These are phyloP conservation scores for Thalia dealbata DNA, from an alignment of 176 grass and related monocot genomes.

Conservation along the genomic window DNA sequence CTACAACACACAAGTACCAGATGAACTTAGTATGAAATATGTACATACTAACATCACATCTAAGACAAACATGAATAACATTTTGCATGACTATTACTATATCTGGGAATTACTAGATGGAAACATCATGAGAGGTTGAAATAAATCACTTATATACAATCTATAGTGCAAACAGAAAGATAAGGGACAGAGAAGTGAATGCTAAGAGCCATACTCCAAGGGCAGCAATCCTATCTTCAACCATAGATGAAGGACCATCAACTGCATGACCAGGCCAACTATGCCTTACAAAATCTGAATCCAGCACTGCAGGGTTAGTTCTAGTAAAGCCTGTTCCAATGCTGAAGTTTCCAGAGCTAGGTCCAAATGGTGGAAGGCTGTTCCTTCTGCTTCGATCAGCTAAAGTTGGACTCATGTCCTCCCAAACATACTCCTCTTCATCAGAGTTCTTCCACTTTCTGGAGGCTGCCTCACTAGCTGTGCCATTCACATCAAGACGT, in stretches of 20 bases:
- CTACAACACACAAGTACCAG: too few species aligned
- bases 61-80: neutral
- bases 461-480: slow-evolving; percentile 28
- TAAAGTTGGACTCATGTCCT: slow-evolving; percentile 97
- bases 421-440: slow-evolving; percentile 95
- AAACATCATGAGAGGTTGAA: neutral
- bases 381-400: slow-evolving; percentile 48
- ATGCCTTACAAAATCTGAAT: slow-evolving; percentile 48
- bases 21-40: too few species aligned
- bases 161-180: neutral
- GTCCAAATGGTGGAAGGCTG: slow-evolving; percentile 27
- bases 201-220: slow-evolving; percentile 45
- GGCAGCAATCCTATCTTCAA: slow-evolving; percentile 45
- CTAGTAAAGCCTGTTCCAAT: slow-evolving; percentile 41
- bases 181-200: slow-evolving; percentile 14
- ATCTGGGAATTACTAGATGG: neutral
- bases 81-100: neutral
- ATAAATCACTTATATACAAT: neutral
- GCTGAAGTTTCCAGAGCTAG: slow-evolving; percentile 15
- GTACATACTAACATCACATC: neutral
- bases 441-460: slow-evolving; percentile 80
- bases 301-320: slow-evolving; percentile 33
- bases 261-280: slow-evolving; percentile 47
- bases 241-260: slow-evolving; percentile 29
- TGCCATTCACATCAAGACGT: slow-evolving; percentile 55